Evolutionary conservation across 2,329 filamentous ascomycete genomes (phyloP), one percentile per base, ranked within the genome.

Genomic region (Ophiosphaerella narmari): DNA sequence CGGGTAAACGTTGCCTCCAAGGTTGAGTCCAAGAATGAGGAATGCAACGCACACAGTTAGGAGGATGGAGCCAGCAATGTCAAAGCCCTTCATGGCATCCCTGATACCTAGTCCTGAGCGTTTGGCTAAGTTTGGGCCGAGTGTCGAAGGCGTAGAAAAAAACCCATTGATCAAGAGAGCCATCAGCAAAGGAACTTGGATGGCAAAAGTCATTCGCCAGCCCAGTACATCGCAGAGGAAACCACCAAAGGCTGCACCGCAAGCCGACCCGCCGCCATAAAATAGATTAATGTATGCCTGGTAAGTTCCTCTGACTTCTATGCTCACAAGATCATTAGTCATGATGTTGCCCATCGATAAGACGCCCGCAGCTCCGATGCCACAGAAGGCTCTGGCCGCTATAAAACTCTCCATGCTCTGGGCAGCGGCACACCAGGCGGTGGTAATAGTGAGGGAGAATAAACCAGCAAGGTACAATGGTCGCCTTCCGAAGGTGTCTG

Each of bases 401-500:
- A 91, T 89, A 62, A 92, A 86, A 55, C 82, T 82, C n/a, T 81
- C 76, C 64, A 93, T 87, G 64, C 81, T 85, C 39, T 75, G 77
- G 0, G 89, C 88, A 8, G 86, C 68, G 0, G 82, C 86, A 70
- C 89, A 92, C 79, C 87, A 89, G 11, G 82, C 64, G 4, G 88
- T 91, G 0, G 86, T 86, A 1, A 80, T 50, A 24, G 83, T 71
- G 58, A 92, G 90, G 8, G 89, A 74, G 11, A 77, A 66, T n/a
- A 87, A 78, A 1, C 82, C 82, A 9, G 80, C 79, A 9, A 91
- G 74, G 61, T 89, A 91, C 1, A 87, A 80, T 14, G 78, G 75
- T 51, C 86, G 88, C 38, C 89, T 78, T 9, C 89, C 89, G 50
- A 91, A 74, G 0, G 86, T 85, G 71, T 93, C 89, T 1, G 88